Evolutionary conservation across 306 rosid species (phyloP), one percentile per base, ranked within the genome.

Genomic region (Trifolium dubium): DNA sequence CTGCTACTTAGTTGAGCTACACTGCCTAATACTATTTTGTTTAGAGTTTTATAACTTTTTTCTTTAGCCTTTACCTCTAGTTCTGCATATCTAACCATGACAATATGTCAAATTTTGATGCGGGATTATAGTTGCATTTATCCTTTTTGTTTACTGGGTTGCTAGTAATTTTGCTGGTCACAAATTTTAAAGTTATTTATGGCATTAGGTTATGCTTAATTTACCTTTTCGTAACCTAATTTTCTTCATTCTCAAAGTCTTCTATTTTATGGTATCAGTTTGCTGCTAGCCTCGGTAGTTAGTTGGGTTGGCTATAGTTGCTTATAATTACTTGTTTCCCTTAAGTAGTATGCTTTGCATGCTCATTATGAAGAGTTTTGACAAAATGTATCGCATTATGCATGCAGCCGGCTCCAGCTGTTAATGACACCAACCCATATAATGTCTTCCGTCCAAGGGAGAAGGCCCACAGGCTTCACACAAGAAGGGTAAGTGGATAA

Each of bases 391-490:
- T 55, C 82, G 65, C 70, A 35, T 71, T 71, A 83, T 56, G 34
- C 76, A 4, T 80, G 71, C 93, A 92, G 99, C 99, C 97, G 8
- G 97, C 99, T 80, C 97, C 99, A 32, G 97, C 99, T 4, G 97
- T 89, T 67, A 92, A 92, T 55, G 99, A 94, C 73, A 94, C 99
- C 81, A 94, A 94, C 74, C 99, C 99, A 2, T 94, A 94, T 79
- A 94, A 94, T 85, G 99, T 94, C 76, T 94, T 94, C 78, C 89
- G 99, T 79, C 99, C 99, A 10, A 92, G 99, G 86, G 99, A 94
- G 83, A 94, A 94, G 86, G 86, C 96, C 70, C 99, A 94, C 84
- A 92, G 96, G 82, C 96, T 94, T 74, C 97, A 94, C 83, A 89
- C 99, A 49, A 89, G 99, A 87, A 88, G 99, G 92, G 98, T 91